Conservation (phyloP, 2,329 filamentous ascomycete species). For the Cordyceps cateniannulata region DNA sequence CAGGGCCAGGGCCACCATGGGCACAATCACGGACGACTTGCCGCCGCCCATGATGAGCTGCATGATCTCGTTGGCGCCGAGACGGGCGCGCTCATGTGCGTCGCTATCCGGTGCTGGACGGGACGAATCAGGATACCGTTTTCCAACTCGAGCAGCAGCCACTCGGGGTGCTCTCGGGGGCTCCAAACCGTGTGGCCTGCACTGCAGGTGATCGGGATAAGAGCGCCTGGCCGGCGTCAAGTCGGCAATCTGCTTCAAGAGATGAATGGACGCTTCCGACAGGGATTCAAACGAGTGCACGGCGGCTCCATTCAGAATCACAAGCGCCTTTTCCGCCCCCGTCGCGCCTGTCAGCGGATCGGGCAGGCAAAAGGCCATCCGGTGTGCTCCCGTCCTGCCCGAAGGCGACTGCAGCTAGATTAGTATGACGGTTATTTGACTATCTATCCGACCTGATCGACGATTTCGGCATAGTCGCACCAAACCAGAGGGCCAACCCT, state of each 20-base stretch:
- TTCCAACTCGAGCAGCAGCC: slow-evolving; percentile 58
- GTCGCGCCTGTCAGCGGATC: slow-evolving; percentile 40
- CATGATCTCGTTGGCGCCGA: slow-evolving; percentile 45
- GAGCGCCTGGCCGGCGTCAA: neutral
- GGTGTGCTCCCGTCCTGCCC: no score
- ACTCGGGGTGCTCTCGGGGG: slow-evolving; percentile 41
- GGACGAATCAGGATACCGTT: slow-evolving; percentile 53
- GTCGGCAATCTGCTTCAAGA: neutral
- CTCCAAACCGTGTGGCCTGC: neutral
- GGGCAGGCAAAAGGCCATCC: slow-evolving; percentile 41
- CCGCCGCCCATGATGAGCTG: slow-evolving; percentile 69
- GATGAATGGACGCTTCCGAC: no score
- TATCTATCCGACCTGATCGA: no score
- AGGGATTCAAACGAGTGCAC: no score
- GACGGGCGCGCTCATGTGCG: slow-evolving; percentile 43
- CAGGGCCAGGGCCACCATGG: slow-evolving; percentile 50
- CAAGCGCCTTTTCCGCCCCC: no score
- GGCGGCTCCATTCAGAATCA: no score
- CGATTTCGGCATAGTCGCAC: no score
- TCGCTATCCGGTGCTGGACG: slow-evolving; percentile 52
- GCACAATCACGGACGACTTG: slow-evolving; percentile 63
- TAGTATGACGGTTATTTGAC: no score
- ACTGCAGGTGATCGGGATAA: slow-evolving; percentile 7
- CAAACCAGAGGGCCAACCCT: no score
- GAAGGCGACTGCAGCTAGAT: no score